Evolutionary conservation across 306 rosid species (phyloP).

Genomic region (Dryas octopetala): DNA sequence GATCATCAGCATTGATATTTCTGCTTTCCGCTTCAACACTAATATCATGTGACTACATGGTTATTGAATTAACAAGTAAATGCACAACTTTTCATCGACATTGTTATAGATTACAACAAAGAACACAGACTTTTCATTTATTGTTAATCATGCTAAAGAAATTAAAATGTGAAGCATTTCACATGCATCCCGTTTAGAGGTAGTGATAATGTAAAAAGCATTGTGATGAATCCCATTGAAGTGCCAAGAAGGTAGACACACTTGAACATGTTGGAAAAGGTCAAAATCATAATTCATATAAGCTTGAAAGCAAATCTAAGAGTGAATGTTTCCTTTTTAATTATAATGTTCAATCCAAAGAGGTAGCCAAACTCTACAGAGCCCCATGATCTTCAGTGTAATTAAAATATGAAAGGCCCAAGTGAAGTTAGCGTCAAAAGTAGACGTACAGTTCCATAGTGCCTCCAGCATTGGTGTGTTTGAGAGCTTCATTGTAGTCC

Average conservation of each 20-base stretch:
- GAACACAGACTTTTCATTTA: not conserved
- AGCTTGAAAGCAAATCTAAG: not conserved
- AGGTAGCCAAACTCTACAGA: too few relatives aligned
- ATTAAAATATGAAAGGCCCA: too few relatives aligned
- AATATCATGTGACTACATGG: not conserved
- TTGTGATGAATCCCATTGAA: not conserved
- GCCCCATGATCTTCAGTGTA: not conserved
- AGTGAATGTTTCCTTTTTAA: not conserved
- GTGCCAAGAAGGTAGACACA: not conserved
- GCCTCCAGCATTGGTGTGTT: slow-evolving; percentile 89
- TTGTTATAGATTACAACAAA: not conserved
- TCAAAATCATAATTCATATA: too few relatives aligned
- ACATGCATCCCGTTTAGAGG: not conserved
- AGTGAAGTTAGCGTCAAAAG: too few relatives aligned
- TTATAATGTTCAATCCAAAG: not conserved
- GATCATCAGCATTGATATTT: not conserved
- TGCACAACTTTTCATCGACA: not conserved
- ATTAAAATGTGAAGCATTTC: not conserved
- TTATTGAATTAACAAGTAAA: too few relatives aligned
- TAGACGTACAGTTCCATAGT: slow-evolving; percentile 82
- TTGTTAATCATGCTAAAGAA: not conserved
- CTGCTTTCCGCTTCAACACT: not conserved
- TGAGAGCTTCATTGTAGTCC: slow-evolving; percentile 88
- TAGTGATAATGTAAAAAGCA: not conserved
- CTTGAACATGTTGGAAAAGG: not conserved